Percentiles rank a stretch among this genome's conserved stretches.
Evolutionary conservation across 257 asterid genomes (phyloP).

Genomic region (Plectranthus barbatus): DNA sequence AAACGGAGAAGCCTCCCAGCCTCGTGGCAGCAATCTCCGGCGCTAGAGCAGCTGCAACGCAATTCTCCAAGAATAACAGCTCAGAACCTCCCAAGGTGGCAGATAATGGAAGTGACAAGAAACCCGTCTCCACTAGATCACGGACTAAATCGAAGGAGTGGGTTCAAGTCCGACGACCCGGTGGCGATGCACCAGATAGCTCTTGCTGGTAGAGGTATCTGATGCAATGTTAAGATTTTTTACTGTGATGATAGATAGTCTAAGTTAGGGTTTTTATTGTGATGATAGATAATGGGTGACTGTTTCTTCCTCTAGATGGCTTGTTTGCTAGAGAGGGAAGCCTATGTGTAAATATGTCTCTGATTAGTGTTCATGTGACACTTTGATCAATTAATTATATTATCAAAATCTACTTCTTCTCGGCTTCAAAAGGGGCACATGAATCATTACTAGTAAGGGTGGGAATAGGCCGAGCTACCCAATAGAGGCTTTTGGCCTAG

Average conservation of each 20-base stretch:
- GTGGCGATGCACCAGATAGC: neutral
- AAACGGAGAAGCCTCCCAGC: conserved; percentile 35
- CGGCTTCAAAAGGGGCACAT: too few relatives aligned
- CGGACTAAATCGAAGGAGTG: conserved; percentile 10
- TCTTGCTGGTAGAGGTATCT: neutral
- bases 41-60: conserved; percentile 79
- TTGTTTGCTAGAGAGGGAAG: too few relatives aligned
- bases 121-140: conserved; percentile 26
- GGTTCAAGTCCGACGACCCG: neutral
- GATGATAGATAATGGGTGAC: neutral
- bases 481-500: too few relatives aligned
- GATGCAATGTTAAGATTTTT: too few relatives aligned
- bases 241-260: too few relatives aligned
- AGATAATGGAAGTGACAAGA: neutral
- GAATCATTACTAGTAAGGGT: too few relatives aligned
- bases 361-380: neutral
- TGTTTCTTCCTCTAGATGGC: too few relatives aligned
- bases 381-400: too few relatives aligned
- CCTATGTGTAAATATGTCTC: neutral
- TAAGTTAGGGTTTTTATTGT: neutral
- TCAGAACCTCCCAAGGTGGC: neutral
- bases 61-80: conserved; percentile 36
- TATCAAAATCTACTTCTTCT: too few relatives aligned
- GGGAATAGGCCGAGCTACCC: too few relatives aligned
- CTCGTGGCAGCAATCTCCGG: conserved; percentile 70